Evolutionary conservation across 2,329 filamentous ascomycete genomes (phyloP), one percentile per base, ranked within the genome.

Genomic region (Ophiosphaerella herpotricha): DNA sequence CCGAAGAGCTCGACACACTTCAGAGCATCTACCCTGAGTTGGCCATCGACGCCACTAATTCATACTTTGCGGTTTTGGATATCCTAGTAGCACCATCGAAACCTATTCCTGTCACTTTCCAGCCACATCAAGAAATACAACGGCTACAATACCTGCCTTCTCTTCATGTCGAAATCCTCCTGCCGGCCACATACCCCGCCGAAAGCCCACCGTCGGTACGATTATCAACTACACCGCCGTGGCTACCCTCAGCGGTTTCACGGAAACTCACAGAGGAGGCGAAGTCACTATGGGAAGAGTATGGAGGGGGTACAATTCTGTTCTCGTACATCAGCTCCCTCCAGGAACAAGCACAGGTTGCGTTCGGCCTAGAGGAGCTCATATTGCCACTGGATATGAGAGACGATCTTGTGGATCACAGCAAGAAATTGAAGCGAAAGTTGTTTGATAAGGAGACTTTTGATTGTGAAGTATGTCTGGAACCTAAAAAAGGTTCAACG

Each of bases 371-470:
- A 6, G 67, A 76, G 9, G 66, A 74, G 26, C 63, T 84, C n/a
- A 71, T 71, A 21, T 68, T 86, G 12, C 68, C 81, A 0, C 70
- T 73, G 5, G 71, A 77, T 3, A 58, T 82, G 47, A 89, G 90
- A 72, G 83, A 90, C 14, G 82, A 85, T 5, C 78, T 97, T 12
- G 73, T 96, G 37, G 88, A 91, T 58, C 91, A 89, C 63, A 89
- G 96, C 65, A 85, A 84, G 50, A 86, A 86, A 54, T 85, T 88
- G 6, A 88, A 88, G 66, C 83, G 84, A 46, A 83, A 84, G 18
- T 85, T 85, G 0, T 97, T 97, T 68, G 87, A 94, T 52, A 85
- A 85, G 58, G 88, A 87, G 61, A 96, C 90, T 0, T 97, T 94
- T 67, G 85, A 92, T 44, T 97, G 93, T 59, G 90, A 88, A 1